phyloP scores from a whole-genome alignment of 202 grass and related monocot species.

The Brachypodium distachyon region DNA sequence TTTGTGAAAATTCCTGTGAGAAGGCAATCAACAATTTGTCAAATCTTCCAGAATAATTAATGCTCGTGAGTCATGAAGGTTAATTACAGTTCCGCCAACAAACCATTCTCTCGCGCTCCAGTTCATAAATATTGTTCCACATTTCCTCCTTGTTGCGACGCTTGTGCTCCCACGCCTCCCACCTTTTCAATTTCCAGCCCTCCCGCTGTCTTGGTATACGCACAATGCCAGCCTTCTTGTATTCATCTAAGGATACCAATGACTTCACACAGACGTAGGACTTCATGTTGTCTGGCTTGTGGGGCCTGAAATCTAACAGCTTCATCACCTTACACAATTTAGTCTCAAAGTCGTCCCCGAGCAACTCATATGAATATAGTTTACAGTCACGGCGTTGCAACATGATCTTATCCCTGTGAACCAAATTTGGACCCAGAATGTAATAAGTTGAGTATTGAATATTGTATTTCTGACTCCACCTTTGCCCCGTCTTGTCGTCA shows the following conservation, averaged over 20 bases:
- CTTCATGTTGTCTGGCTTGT: background rate
- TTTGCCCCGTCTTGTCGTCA: background rate
- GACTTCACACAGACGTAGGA: conserved; percentile 20
- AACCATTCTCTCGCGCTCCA: no score
- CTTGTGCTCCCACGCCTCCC: conserved; percentile 13
- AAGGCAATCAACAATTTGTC: no score
- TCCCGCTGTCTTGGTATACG: background rate
- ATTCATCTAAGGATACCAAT: conserved; percentile 15
- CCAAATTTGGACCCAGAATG: background rate
- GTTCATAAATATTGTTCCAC: no score
- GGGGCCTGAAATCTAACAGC: background rate
- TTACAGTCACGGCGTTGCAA: background rate
- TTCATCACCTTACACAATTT: background rate
- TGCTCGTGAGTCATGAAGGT: no score
- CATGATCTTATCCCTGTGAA: conserved; percentile 5
- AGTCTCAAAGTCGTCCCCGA: background rate
- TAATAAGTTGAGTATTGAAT: background rate
- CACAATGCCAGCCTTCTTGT: conserved; percentile 13
- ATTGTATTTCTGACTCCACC: background rate
- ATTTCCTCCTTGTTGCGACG: no score
- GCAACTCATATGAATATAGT: background rate
- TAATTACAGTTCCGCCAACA: no score
- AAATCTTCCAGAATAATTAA: no score
- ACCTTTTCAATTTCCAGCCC: conserved; percentile 19
- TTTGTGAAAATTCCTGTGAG: background rate